Evolutionary conservation across 1,284 basidiomycete genomes (phyloP).

Genomic region (Sporisorium exsertum): DNA sequence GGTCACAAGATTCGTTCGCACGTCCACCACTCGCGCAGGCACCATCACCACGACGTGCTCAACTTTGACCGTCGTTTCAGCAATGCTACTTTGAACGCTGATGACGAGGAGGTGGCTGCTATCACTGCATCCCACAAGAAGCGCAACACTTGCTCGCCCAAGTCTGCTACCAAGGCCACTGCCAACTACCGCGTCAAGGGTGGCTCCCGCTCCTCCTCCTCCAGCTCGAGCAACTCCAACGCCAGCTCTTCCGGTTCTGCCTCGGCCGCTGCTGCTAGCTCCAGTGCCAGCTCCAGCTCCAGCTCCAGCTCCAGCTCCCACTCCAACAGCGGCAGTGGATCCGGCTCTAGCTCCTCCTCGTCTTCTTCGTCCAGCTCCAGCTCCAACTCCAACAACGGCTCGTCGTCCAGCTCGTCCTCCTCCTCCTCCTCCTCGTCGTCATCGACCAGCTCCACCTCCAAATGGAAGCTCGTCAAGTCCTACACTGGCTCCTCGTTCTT

Average conservation of each 20-base stretch:
- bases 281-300: constrained; percentile 15
- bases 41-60: constrained; percentile 21
- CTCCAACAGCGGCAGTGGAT: constrained; percentile 5
- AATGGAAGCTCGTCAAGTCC: constrained; percentile 50
- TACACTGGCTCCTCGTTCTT: constrained; percentile 52
- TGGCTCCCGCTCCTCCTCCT: constrained; percentile 9
- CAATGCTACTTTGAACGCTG: constrained; percentile 40
- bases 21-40: constrained; percentile 47
- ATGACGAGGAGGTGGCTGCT: constrained; percentile 35
- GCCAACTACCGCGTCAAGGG: constrained; percentile 27
- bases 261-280: constrained; percentile 7
- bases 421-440: constrained; percentile 26
- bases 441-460: constrained; percentile 22
- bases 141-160: constrained; percentile 42
- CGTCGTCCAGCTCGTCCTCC: constrained; percentile 11
- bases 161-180: constrained; percentile 20
- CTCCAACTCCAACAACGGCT: constrained; percentile 13
- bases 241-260: constrained; percentile 2
- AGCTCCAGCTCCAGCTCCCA: constrained; percentile 14
- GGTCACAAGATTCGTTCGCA: constrained; percentile 55
- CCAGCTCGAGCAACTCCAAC: constrained; percentile 13
- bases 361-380: constrained; percentile 13
- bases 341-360: constrained; percentile 16
- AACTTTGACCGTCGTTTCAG: constrained; percentile 21
- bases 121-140: constrained; percentile 34